These are phyloP conservation scores for Cinnamomum chago DNA, from an alignment of 164 flowering plant species.

Conservation along the genomic window DNA sequence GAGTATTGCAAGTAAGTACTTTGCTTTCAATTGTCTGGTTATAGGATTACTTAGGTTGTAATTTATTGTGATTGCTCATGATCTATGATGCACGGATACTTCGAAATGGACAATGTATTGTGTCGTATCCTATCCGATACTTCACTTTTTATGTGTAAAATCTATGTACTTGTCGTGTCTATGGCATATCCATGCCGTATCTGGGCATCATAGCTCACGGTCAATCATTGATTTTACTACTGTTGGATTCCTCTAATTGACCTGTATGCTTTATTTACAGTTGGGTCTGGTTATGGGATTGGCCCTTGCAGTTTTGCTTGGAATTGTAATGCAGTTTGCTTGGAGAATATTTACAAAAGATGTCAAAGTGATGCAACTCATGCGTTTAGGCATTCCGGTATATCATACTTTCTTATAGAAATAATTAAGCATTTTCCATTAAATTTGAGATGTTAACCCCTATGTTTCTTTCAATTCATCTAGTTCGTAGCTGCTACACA, in stretches of 20 bases:
- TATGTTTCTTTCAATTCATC: conserved; percentile 5
- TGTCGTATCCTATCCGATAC: no score
- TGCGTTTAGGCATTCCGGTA: conserved; percentile 79
- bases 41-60: not conserved
- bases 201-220: no score
- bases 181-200: no score
- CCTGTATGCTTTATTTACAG: conserved; percentile 36
- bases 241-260: not conserved
- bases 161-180: no score
- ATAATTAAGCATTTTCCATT: not conserved
- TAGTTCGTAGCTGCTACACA: conserved; percentile 89
- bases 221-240: not conserved
- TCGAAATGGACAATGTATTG: no score
- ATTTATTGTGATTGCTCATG: not conserved
- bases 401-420: not conserved
- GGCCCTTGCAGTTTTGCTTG: conserved; percentile 48
- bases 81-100: not conserved
- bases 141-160: no score
- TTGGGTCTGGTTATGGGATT: conserved; percentile 67
- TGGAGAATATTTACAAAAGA: conserved; percentile 65
- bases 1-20: conserved; percentile 72
- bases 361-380: conserved; percentile 48
- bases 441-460: not conserved
- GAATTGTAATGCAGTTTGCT: conserved; percentile 58
- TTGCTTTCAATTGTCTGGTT: not conserved